Evolutionary conservation across 495 filamentous ascomycete genomes (phyloP).

Genomic region (Penicillium steckii): DNA sequence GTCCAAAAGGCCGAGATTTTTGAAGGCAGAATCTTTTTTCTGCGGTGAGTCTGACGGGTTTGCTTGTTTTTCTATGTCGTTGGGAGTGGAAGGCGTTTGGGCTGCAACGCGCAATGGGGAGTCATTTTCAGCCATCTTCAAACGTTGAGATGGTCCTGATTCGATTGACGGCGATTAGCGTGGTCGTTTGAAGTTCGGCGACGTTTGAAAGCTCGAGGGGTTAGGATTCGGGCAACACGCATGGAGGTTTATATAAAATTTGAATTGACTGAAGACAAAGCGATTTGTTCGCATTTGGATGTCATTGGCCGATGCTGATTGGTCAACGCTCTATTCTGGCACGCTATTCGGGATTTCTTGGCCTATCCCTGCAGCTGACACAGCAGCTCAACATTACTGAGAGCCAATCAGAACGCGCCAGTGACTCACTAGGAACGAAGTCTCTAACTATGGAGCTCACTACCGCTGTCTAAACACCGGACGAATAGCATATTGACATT

Average conservation of each 20-base stretch:
- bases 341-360: neutral
- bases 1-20: conserved; percentile 66
- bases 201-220: neutral
- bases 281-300: neutral
- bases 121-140: neutral
- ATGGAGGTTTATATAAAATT: neutral
- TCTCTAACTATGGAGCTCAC: neutral
- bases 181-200: neutral
- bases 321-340: neutral
- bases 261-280: neutral
- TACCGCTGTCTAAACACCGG: neutral
- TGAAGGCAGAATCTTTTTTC: conserved; percentile 38
- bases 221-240: neutral
- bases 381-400: neutral
- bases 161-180: neutral
- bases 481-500: neutral
- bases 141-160: neutral
- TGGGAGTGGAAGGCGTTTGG: neutral
- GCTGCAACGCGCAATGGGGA: neutral
- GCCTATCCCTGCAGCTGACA: neutral
- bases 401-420: conserved; percentile 1
- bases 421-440: neutral
- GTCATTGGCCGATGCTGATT: conserved; percentile 1
- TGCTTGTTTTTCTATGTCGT: conserved; percentile 20
- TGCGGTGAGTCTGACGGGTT: neutral